A percentile compares a stretch with the other conserved stretches of the same genome.
Conservation (phyloP, 768 basidiomycete genomes). For the Russula sp. region DNA sequence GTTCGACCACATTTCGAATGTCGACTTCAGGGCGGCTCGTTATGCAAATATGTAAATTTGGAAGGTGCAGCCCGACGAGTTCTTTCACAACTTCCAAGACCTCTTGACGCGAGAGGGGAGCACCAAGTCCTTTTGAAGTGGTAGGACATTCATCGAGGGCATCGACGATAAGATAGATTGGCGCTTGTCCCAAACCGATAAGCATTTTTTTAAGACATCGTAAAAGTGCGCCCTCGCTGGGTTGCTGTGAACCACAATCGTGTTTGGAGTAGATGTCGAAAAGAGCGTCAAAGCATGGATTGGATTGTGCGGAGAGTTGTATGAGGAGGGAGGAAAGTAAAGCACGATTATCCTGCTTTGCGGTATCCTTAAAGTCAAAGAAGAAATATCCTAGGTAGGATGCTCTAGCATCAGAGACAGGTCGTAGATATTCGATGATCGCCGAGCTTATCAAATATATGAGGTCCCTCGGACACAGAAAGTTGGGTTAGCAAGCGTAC, state of each 20-base stretch:
- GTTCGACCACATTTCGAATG: not conserved
- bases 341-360: not conserved
- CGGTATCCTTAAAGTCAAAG: not conserved
- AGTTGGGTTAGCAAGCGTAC: not conserved
- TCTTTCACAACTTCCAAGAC: no score
- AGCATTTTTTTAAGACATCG: not conserved
- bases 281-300: not conserved
- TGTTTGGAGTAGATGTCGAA: not conserved
- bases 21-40: not conserved
- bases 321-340: not conserved
- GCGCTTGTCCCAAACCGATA: not conserved
- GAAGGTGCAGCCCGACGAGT: no score
- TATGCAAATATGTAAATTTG: not conserved
- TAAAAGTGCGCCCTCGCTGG: not conserved
- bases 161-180: not conserved
- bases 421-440: not conserved
- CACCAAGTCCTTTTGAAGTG: not conserved
- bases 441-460: not conserved
- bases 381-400: not conserved
- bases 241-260: not conserved
- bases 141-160: not conserved
- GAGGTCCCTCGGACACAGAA: not conserved
- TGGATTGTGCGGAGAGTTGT: not conserved
- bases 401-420: not conserved
- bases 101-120: no score